A percentile compares a stretch with the other conserved stretches of the same genome.
Evolutionary conservation across 495 filamentous ascomycete species (phyloP).

Genomic region (Thozetella sp.): DNA sequence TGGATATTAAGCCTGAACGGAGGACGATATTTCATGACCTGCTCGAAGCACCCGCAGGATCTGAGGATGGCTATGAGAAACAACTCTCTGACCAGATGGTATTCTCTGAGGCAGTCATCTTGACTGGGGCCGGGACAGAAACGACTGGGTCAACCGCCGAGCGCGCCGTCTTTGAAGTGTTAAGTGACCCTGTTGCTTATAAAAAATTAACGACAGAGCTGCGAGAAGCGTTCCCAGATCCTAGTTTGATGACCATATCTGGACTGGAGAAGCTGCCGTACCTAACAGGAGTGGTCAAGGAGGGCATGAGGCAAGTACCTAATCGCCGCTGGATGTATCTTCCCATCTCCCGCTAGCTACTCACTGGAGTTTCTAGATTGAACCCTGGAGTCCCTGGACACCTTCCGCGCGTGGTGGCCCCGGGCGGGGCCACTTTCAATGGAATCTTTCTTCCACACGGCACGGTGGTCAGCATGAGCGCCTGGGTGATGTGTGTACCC

Average conservation of each 20-base stretch:
- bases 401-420: slow-evolving; percentile 22
- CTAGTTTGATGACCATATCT: slow-evolving; percentile 8
- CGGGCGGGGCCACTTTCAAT: slow-evolving; percentile 18
- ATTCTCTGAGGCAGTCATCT: slow-evolving; percentile 29
- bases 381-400: slow-evolving; percentile 17
- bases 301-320: slow-evolving; percentile 25
- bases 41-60: slow-evolving; percentile 14
- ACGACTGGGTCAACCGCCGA: slow-evolving; percentile 41
- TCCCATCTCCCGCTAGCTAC: too few relatives aligned
- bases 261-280: slow-evolving; percentile 31
- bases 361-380: too few relatives aligned
- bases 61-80: slow-evolving; percentile 16
- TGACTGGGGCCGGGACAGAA: slow-evolving; percentile 35
- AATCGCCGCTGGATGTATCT: too few relatives aligned
- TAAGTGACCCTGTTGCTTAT: slow-evolving; percentile 30
- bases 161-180: slow-evolving; percentile 34
- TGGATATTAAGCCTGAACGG: slow-evolving; percentile 8
- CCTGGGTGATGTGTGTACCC: slow-evolving; percentile 30
- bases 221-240: slow-evolving; percentile 28
- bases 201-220: slow-evolving; percentile 29
- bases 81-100: slow-evolving; percentile 17
- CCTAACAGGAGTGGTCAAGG: slow-evolving; percentile 31
- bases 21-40: slow-evolving; percentile 26
- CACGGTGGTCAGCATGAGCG: slow-evolving; percentile 13
- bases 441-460: slow-evolving; percentile 17